phyloP scores from a whole-genome alignment of 2,329 filamentous ascomycete genomes.

The Fusarium sp. region DNA sequence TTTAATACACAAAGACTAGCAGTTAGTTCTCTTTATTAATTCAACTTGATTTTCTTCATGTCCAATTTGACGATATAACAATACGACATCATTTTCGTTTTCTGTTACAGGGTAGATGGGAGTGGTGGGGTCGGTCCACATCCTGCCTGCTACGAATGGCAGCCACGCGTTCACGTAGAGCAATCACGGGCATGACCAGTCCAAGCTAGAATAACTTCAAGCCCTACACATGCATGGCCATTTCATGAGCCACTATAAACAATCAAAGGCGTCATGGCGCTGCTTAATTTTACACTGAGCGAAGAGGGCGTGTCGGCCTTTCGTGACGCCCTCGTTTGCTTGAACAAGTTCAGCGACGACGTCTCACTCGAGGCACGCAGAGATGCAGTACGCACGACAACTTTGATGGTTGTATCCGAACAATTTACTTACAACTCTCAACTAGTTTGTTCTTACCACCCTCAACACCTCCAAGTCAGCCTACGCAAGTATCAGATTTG shows the following conservation, averaged over 20 bases:
- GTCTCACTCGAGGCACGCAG: slow-evolving; percentile 78
- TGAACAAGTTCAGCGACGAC: slow-evolving; percentile 82
- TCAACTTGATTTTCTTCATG: neutral
- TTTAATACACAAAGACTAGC: neutral
- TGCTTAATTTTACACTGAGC: slow-evolving; percentile 78
- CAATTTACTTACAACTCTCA: neutral
- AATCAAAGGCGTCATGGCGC: slow-evolving; percentile 56
- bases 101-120: slow-evolving; percentile 20
- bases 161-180: slow-evolving; percentile 25
- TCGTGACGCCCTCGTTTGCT: slow-evolving; percentile 78
- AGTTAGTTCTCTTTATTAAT: slow-evolving; percentile 13
- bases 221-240: neutral
- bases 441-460: slow-evolving; percentile 77
- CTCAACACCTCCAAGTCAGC: slow-evolving; percentile 85
- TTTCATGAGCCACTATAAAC: neutral
- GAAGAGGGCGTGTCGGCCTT: slow-evolving; percentile 77
- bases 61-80: neutral
- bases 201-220: slow-evolving; percentile 4
- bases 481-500: slow-evolving; percentile 77
- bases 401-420: no score
- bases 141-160: neutral
- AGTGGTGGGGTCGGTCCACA: slow-evolving; percentile 15
- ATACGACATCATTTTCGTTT: neutral
- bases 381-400: slow-evolving; percentile 65
- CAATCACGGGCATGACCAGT: slow-evolving; percentile 10